A percentile compares a stretch with the other conserved stretches of the same genome.
Evolutionary conservation across 1,284 basidiomycete genomes (phyloP).

Genomic region (Heimioporus retisporus): DNA sequence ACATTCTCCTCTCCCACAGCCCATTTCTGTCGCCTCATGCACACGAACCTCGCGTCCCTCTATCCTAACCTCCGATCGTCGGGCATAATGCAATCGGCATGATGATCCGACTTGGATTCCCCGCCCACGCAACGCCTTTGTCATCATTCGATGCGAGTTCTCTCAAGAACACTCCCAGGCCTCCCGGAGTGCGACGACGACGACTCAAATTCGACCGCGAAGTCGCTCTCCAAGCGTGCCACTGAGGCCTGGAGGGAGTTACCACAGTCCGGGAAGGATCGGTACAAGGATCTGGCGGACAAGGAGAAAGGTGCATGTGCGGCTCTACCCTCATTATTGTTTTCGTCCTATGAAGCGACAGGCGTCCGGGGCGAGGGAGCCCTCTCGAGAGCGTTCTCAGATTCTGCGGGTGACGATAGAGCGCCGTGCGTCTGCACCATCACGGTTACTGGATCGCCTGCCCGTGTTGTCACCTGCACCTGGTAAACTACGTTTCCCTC

Average conservation of each 20-base stretch:
- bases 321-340: conserved; percentile 66
- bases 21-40: background rate
- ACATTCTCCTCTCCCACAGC: background rate
- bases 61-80: conserved; percentile 40
- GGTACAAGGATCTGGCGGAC: conserved; percentile 62
- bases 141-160: conserved; percentile 88
- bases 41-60: conserved; percentile 6
- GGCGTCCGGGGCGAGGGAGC: conserved; percentile 37
- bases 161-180: conserved; percentile 49
- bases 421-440: background rate
- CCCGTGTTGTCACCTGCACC: conserved; percentile 33
- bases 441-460: conserved; percentile 13
- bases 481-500: background rate
- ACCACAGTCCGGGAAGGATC: conserved; percentile 53
- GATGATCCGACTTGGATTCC: conserved; percentile 75
- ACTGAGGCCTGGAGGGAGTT: conserved; percentile 69
- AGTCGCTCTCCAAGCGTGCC: conserved; percentile 72
- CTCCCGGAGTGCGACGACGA: conserved; percentile 27
- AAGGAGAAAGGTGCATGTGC: conserved; percentile 65
- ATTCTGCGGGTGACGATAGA: conserved; percentile 5
- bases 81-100: conserved; percentile 44
- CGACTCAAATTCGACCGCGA: conserved; percentile 33
- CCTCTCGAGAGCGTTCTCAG: conserved; percentile 27
- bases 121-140: conserved; percentile 90
- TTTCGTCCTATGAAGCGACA: conserved; percentile 64